Evolutionary conservation across 2,329 filamentous ascomycete genomes (phyloP).

Genomic region (Sclerotiophoma versabilis): DNA sequence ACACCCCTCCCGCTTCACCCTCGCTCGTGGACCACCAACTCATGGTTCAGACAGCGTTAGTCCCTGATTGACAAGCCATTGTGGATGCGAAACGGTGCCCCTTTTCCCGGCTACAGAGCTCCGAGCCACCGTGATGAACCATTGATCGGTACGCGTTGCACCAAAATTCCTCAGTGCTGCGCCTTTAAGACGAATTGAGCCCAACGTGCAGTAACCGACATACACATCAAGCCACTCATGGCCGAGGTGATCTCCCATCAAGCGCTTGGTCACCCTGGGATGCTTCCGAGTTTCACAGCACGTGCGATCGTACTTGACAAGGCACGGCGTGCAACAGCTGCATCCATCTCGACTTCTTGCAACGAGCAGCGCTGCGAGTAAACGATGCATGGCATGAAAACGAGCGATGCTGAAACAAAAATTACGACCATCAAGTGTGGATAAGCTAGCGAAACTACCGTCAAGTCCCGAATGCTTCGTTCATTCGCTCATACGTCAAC

Average conservation of each 20-base stretch:
- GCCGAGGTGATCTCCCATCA: conserved; percentile 24
- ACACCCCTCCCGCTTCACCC: conserved; percentile 6
- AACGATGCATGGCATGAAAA: conserved; percentile 18
- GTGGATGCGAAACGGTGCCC: conserved; percentile 27
- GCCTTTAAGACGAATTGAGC: conserved; percentile 37
- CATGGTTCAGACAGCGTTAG: conserved; percentile 9
- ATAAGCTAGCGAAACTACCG: conserved; percentile 17
- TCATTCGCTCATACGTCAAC: conserved; percentile 36
- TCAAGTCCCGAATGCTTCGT: conserved; percentile 11
- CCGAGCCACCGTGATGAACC: conserved; percentile 32
- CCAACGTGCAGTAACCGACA: conserved; percentile 40
- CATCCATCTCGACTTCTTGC: conserved; percentile 4
- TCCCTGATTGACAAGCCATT: conserved; percentile 25
- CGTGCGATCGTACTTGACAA: conserved; percentile 28
- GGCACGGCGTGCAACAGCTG: conserved; percentile 10
- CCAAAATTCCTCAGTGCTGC: conserved; percentile 29
- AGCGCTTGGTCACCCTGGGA: conserved; percentile 19
- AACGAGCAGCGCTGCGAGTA: conserved; percentile 7
- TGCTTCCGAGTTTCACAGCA: conserved; percentile 31
- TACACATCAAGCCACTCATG: conserved; percentile 29
- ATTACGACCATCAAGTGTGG: conserved; percentile 23
- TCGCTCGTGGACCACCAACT: conserved; percentile 8
- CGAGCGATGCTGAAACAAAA: conserved; percentile 32
- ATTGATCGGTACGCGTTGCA: conserved; percentile 36
- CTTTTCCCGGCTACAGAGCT: conserved; percentile 21